These are phyloP conservation scores for Suhomyces bribrorum DNA, from an alignment of 1,139 yeast genomes.

Conservation along the genomic window DNA sequence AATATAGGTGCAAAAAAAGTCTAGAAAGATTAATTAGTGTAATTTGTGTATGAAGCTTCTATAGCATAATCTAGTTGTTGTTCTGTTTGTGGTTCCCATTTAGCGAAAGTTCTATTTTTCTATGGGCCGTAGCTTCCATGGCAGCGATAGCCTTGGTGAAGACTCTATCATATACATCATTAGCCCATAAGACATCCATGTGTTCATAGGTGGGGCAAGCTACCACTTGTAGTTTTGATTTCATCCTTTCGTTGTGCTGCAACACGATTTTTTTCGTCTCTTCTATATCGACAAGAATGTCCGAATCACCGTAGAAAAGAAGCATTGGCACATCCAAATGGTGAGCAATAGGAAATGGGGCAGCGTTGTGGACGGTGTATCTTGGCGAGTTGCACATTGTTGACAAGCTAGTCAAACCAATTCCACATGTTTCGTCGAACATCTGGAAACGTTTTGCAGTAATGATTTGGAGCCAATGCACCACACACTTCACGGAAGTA, in stretches of 20 bases:
- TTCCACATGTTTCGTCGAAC: slow-evolving; percentile 48
- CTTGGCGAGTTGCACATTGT: slow-evolving; percentile 17
- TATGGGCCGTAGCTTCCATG: slow-evolving; percentile 2
- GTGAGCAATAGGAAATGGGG: slow-evolving; percentile 50
- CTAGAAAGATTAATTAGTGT: no score
- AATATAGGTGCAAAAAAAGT: neutral
- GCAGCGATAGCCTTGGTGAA: slow-evolving; percentile 19
- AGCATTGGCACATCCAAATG: slow-evolving; percentile 47
- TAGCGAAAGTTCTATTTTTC: no score
- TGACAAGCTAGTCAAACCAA: slow-evolving; percentile 33
- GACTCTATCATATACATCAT: slow-evolving; percentile 31
- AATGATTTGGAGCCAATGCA: slow-evolving; percentile 53
- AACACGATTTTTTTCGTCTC: slow-evolving; percentile 29
- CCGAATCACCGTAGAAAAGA: slow-evolving; percentile 43
- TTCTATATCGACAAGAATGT: slow-evolving; percentile 44
- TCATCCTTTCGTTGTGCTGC: slow-evolving; percentile 30
- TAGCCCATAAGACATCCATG: slow-evolving; percentile 40
- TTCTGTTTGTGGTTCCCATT: no score
- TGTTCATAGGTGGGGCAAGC: slow-evolving; percentile 34
- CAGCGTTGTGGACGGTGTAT: slow-evolving; percentile 47
- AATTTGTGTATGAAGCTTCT: no score
- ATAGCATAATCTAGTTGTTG: no score
- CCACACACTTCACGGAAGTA: slow-evolving; percentile 45
- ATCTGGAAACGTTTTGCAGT: slow-evolving; percentile 44
- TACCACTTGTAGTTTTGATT: slow-evolving; percentile 21